A percentile compares a stretch with the other conserved stretches of the same genome.
Evolutionary conservation across 2,329 filamentous ascomycete species (phyloP).

Genomic region (Fusarium pseudoanthophilum): DNA sequence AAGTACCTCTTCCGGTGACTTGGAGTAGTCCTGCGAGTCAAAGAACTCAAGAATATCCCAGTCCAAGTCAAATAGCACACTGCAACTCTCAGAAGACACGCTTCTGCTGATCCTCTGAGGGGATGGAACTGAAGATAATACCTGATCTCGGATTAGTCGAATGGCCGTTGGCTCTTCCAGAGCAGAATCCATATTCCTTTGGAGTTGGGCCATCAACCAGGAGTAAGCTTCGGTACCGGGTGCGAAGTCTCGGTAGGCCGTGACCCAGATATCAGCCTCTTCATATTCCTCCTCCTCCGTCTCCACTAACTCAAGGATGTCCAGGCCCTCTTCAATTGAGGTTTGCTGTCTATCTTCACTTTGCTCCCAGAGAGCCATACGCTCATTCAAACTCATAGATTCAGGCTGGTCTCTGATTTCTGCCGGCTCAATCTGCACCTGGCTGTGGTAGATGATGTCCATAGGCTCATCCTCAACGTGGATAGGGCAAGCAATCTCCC

Average conservation of each 20-base stretch:
- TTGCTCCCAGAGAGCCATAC: neutral
- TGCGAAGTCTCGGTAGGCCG: neutral
- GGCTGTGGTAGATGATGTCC: neutral
- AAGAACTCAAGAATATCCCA: neutral
- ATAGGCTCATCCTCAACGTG: neutral
- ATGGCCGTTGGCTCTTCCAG: neutral
- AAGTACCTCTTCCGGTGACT: neutral
- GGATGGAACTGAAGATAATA: neutral
- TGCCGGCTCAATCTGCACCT: neutral
- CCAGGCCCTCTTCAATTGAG: neutral
- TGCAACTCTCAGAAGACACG: neutral
- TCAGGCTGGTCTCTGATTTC: neutral
- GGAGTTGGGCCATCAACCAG: neutral
- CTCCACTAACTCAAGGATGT: neutral
- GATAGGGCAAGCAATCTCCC: too few relatives aligned
- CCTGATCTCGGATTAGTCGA: neutral
- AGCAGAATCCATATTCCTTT: neutral
- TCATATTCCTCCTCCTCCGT: neutral
- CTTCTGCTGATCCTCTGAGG: neutral
- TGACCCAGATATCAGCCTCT: neutral
- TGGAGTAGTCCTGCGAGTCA: neutral
- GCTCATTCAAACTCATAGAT: neutral
- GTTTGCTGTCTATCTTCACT: neutral
- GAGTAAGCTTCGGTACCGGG: neutral
- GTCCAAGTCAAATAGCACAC: fast-evolving